Base-by-base conservation (phyloP, 2,329 filamentous ascomycete genomes). In the Xylaria sp. region DNA sequence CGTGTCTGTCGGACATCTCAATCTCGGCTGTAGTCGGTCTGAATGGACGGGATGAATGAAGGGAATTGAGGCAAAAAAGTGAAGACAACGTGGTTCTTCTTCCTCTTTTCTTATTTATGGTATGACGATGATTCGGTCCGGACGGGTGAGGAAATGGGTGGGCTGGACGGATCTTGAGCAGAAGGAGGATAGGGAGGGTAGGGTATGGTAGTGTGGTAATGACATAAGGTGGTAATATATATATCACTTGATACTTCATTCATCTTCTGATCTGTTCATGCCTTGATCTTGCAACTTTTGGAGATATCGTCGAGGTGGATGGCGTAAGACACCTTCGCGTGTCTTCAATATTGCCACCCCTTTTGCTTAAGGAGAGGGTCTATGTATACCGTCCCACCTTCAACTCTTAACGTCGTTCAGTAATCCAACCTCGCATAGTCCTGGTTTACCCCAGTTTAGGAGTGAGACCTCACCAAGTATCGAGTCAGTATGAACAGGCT, bases 141-240 rank as follows among this genome's bases (percentile, higher is more conserved):
- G 49, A 46, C 5, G 8, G 46, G 30, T 34, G 9, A 19, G 34
- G 10, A 18, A 34, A 13, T 42, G 35, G 23, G 52, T 11, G 34
- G 6, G 35, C 16, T 3, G 46, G 30, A 9, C 2, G 46, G 30
- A n/a, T n/a, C 42, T 18, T 19, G 9, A 50, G 55, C 9, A 18
- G 54, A 34, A 16, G 47, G 52, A 16, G 52, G 46, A 30, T 30
- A 4, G 23, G 23, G 23, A 30, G 23, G 23, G 23, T 30, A 30
- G 23, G 7, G 55, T 59, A 59, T 13, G 58, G 7, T 55, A 58
- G 51, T 6, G 52, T 47, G 52, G 52, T 54, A 58, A 60, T 58
- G 55, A 16, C 42, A 52, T 37, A 52, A 52, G 52, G 52, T 52
- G 54, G 55, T 56, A 49, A 42, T 42, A 42, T 13, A 42, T 13